phyloP scores from a whole-genome alignment of 2,329 filamentous ascomycete genomes.

The Xenoacremonium recifei region DNA sequence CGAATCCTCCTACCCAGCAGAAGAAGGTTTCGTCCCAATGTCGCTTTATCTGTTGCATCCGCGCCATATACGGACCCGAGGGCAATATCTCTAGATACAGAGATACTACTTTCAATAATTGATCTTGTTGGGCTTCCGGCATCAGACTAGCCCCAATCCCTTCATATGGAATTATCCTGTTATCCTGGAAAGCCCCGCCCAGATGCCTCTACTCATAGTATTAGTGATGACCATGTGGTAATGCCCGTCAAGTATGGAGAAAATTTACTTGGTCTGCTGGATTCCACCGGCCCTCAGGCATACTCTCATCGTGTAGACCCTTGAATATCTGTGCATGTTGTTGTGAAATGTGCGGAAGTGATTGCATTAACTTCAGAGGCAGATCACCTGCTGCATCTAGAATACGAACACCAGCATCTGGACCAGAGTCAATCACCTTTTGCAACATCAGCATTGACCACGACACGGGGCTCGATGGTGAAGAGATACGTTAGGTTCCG shows the following conservation, averaged over 20 bases:
- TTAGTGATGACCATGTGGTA: too few species aligned
- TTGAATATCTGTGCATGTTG: constrained; percentile 31
- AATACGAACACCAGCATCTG: constrained; percentile 62
- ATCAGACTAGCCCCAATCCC: constrained; percentile 48
- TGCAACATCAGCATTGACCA: too few species aligned
- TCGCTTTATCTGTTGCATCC: constrained; percentile 50
- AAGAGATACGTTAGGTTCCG: too few species aligned
- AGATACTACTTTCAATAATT: constrained; percentile 2
- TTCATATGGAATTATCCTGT: constrained; percentile 70
- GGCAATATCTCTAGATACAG: constrained; percentile 7
- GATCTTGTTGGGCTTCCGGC: constrained; percentile 3
- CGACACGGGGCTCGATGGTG: too few species aligned
- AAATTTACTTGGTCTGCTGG: constrained; percentile 78
- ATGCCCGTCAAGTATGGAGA: too few species aligned
- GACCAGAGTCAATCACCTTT: constrained; percentile 66
- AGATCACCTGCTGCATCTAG: constrained; percentile 61
- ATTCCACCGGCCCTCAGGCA: constrained; percentile 67
- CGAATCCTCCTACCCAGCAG: constrained; percentile 70
- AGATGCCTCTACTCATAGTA: too few species aligned
- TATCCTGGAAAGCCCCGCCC: constrained; percentile 74
- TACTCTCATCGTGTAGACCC: constrained; percentile 65
- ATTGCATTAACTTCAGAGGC: constrained; percentile 68
- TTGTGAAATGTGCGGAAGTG: constrained; percentile 1
- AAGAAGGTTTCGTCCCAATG: constrained; percentile 70
- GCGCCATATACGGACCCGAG: constrained; percentile 3